These are phyloP conservation scores for Arthroderma uncinatum DNA, from an alignment of 2,329 filamentous ascomycete genomes.

Conservation along the genomic window DNA sequence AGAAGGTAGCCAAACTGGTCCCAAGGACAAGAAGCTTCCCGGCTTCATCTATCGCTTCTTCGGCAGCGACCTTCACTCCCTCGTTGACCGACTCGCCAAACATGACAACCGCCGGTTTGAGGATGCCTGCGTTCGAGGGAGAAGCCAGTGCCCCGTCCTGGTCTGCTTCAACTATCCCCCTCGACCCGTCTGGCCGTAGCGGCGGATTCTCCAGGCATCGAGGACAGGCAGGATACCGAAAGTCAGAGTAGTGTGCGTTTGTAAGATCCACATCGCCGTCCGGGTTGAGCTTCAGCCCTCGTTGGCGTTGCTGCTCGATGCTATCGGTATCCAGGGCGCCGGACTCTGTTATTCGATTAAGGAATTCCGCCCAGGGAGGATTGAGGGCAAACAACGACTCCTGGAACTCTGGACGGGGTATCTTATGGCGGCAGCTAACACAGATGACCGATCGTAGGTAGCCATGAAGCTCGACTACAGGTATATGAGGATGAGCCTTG, in stretches of 20 bases:
- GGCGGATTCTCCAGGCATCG: conserved; percentile 59
- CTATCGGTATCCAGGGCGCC: conserved; percentile 72
- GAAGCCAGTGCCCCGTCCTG: conserved; percentile 65
- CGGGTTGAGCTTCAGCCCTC: conserved; percentile 73
- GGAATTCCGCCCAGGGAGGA: conserved; percentile 70
- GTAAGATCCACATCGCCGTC: conserved; percentile 91
- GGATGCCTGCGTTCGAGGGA: conserved; percentile 58
- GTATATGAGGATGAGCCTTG: conserved; percentile 59
- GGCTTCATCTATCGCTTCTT: conserved; percentile 66
- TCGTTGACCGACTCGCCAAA: conserved; percentile 79
- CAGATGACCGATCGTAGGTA: conserved; percentile 75
- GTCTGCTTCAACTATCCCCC: conserved; percentile 57
- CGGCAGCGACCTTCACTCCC: conserved; percentile 61
- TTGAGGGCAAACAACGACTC: conserved; percentile 64
- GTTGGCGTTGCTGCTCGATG: conserved; percentile 53
- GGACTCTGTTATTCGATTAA: conserved; percentile 57
- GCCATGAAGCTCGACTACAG: conserved; percentile 80
- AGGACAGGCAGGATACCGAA: conserved; percentile 83
- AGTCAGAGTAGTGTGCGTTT: conserved; percentile 74
- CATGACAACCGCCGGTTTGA: conserved; percentile 93
- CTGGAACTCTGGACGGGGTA: conserved; percentile 65
- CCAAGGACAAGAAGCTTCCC: conserved; percentile 68
- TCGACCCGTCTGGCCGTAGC: conserved; percentile 43
- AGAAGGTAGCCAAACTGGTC: conserved; percentile 88
- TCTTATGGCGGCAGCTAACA: conserved; percentile 61